Evolutionary conservation across 164 flowering plant species (phyloP).

Genomic region (Tetrastigma voinierianum): DNA sequence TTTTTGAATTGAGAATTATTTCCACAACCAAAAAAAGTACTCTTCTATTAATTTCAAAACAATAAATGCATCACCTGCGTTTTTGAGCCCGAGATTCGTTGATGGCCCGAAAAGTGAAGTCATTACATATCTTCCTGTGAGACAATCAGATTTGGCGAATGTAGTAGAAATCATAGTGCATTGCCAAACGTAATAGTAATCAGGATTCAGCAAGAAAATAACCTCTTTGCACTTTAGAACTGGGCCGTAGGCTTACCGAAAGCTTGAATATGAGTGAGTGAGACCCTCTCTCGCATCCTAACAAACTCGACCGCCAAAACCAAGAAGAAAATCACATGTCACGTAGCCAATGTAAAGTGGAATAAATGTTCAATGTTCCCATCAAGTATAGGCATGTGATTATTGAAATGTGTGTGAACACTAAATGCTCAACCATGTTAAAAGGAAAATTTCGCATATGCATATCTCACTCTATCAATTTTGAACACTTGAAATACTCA

Average conservation of each 20-base stretch:
- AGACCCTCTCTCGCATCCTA: conserved; percentile 89
- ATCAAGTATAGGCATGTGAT: too few relatives aligned
- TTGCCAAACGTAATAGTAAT: not conserved
- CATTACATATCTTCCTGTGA: not conserved
- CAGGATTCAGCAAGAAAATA: conserved; percentile 10
- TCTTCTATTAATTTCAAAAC: not conserved
- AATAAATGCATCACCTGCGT: conserved; percentile 59
- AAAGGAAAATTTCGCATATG: too few relatives aligned
- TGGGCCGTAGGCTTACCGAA: conserved; percentile 61
- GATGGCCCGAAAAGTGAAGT: conserved; percentile 58
- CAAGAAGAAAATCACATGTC: not conserved
- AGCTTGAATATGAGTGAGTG: conserved; percentile 51
- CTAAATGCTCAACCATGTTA: not conserved
- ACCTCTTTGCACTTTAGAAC: conserved; percentile 90
- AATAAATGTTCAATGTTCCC: too few relatives aligned
- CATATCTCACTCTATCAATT: too few relatives aligned
- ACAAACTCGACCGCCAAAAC: conserved; percentile 5
- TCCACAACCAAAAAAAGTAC: too few relatives aligned
- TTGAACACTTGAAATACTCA: too few relatives aligned
- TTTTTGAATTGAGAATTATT: too few relatives aligned
- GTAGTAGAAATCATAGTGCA: not conserved
- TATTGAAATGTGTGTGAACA: not conserved
- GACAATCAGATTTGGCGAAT: not conserved
- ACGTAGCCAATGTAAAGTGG: not conserved
- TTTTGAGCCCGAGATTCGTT: conserved; percentile 98